These are phyloP conservation scores for Wickerhamiella australiensis DNA, from an alignment of 805 yeast species.

Conservation along the genomic window DNA sequence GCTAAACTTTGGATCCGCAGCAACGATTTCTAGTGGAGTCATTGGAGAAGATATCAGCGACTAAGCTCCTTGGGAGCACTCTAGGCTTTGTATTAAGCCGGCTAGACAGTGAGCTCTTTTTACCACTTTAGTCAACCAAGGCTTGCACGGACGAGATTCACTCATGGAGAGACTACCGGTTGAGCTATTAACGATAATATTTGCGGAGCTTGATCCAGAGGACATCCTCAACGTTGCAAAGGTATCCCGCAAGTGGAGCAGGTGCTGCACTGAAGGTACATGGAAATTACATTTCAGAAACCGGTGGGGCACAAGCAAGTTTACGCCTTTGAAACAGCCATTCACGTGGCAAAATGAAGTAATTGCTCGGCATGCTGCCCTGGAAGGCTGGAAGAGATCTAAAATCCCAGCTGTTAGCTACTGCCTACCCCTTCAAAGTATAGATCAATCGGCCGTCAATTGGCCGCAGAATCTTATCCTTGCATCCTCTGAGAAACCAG, in stretches of 20 bases:
- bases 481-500: background rate
- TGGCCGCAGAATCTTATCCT: constrained; percentile 2
- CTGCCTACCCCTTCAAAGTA: constrained; percentile 17
- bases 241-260: constrained; percentile 26
- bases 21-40: constrained; percentile 11
- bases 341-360: constrained; percentile 26
- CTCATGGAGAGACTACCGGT: constrained; percentile 18
- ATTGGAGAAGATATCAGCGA: background rate
- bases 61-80: background rate
- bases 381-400: constrained; percentile 25
- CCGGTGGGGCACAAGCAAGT: constrained; percentile 19
- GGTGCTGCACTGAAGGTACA: constrained; percentile 23
- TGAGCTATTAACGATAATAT: constrained; percentile 22
- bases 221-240: constrained; percentile 22
- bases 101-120: too few species aligned
- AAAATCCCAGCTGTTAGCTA: constrained; percentile 22
- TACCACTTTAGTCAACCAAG: background rate
- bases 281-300: constrained; percentile 24
- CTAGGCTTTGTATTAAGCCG: too few species aligned
- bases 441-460: constrained; percentile 13
- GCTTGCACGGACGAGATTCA: too few species aligned
- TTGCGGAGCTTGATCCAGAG: constrained; percentile 19
- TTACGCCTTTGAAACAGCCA: constrained; percentile 10
- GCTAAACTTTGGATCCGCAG: constrained; percentile 29
- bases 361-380: constrained; percentile 19